These are phyloP conservation scores for Dentiscutata heterogama DNA, from an alignment of 371 early-diverging fungal genomes.

Conservation along the genomic window DNA sequence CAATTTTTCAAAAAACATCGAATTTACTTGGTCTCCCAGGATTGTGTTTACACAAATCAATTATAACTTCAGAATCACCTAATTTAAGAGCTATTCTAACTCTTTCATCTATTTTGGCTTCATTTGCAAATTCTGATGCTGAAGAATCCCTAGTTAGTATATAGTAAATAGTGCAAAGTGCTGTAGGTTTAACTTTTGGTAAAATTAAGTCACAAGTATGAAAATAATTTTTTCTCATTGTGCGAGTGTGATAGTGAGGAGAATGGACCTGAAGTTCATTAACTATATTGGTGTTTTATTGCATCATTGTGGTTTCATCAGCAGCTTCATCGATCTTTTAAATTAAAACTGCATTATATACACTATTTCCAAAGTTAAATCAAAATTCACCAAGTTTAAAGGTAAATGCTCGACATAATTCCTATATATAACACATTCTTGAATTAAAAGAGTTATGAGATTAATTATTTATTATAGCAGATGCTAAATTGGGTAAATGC, in stretches of 20 bases:
- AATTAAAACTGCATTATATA: not conserved
- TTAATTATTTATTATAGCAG: too few species aligned
- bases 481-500: too few species aligned
- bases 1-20: not conserved
- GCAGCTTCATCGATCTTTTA: not conserved
- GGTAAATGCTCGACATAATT: not conserved
- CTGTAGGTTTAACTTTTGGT: not conserved
- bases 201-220: not conserved
- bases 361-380: not conserved
- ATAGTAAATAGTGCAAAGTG: not conserved
- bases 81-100: not conserved
- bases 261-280: not conserved
- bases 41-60: too few species aligned
- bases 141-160: not conserved
- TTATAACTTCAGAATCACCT: not conserved
- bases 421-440: not conserved
- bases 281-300: not conserved
- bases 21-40: not conserved
- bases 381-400: not conserved
- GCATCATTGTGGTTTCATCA: not conserved
- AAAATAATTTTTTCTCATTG: conserved; percentile 3
- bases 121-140: not conserved
- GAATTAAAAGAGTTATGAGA: not conserved
- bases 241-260: not conserved
- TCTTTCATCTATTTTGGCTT: not conserved